Evolutionary conservation across 352 stramenopile genomes (phyloP).

Genomic region (Phytopythium chamaehyphon): DNA sequence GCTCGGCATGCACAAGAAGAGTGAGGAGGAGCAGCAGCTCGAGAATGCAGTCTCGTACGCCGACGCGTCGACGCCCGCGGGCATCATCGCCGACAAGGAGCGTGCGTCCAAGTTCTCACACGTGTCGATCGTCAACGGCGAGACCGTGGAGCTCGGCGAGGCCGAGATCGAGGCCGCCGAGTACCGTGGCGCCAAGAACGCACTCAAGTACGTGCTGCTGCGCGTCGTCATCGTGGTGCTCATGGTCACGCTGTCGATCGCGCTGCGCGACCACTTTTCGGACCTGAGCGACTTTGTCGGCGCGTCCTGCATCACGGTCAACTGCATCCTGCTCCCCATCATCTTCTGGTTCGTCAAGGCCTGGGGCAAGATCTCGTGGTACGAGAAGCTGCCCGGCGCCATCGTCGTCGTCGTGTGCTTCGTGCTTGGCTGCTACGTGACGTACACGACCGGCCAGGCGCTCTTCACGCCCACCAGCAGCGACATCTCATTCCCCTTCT

Average conservation of each 20-base stretch:
- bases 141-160: constrained; percentile 25
- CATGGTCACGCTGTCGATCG: constrained; percentile 20
- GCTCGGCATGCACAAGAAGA: constrained; percentile 21
- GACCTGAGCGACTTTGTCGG: constrained; percentile 60
- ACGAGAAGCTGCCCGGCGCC: constrained; percentile 20
- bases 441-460: constrained; percentile 22
- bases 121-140: constrained; percentile 1
- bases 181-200: constrained; percentile 25
- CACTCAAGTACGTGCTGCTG: constrained; percentile 39
- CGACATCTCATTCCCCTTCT: constrained; percentile 30
- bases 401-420: constrained; percentile 18
- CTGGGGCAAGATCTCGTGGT: constrained; percentile 21
- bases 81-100: not conserved
- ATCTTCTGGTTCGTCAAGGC: constrained; percentile 58
- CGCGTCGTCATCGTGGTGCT: constrained; percentile 37
- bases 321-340: constrained; percentile 59
- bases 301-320: constrained; percentile 43
- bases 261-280: constrained; percentile 30
- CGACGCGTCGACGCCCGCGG: not conserved
- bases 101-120: constrained; percentile 6
- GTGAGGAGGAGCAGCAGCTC: not conserved
- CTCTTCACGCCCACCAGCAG: constrained; percentile 16
- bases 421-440: constrained; percentile 28
- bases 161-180: constrained; percentile 25
- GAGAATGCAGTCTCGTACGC: constrained; percentile 14